A percentile compares a stretch with the other conserved stretches of the same genome.
Evolutionary conservation across 345 rosid genomes (phyloP).

Genomic region (Populus simonii): DNA sequence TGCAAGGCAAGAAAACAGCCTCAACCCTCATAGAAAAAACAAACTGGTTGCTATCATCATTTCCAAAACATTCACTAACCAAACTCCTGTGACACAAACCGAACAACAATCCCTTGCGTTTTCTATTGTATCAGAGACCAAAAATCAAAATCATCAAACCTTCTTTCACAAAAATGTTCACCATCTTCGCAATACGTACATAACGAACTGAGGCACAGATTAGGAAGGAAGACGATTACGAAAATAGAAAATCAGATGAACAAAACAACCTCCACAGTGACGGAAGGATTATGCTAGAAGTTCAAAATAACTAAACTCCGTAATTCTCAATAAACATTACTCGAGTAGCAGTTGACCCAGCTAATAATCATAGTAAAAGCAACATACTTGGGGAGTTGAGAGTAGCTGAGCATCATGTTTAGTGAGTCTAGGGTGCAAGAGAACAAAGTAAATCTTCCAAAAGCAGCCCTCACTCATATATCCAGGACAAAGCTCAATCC

Average conservation of each 20-base stretch:
- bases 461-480: slow-evolving; percentile 85
- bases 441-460: slow-evolving; percentile 96
- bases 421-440: slow-evolving; percentile 74
- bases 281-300: not conserved
- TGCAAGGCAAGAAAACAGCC: not conserved
- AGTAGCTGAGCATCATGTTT: slow-evolving; percentile 72
- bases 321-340: not conserved
- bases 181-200: not conserved
- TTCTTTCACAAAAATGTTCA: not conserved
- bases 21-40: not conserved
- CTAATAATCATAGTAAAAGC: not conserved
- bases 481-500: slow-evolving; percentile 88
- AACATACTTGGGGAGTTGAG: slow-evolving; percentile 73
- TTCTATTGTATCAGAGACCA: not conserved
- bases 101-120: not conserved
- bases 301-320: not conserved
- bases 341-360: not conserved
- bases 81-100: not conserved
- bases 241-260: not conserved
- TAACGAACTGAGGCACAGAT: not conserved
- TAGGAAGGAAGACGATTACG: not conserved
- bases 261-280: too few relatives aligned
- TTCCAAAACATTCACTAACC: not conserved
- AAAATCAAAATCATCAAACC: not conserved
- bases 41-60: not conserved